Percentiles rank a stretch among this genome's conserved stretches.
These are phyloP conservation scores for Elaphomyces granulatus DNA, from an alignment of 495 filamentous ascomycete species.

Conservation along the genomic window DNA sequence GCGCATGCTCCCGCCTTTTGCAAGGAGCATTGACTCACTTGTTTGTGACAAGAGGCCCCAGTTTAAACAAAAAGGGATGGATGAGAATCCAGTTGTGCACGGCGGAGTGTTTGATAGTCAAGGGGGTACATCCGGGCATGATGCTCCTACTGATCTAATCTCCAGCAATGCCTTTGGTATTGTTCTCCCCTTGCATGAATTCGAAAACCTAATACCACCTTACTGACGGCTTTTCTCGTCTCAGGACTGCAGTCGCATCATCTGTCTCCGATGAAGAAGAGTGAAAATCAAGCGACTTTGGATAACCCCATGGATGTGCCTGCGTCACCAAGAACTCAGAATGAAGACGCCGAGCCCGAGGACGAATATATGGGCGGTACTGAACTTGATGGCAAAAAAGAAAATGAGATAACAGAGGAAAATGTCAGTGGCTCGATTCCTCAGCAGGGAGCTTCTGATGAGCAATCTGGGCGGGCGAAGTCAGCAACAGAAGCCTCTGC, in stretches of 20 bases:
- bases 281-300: conserved; percentile 25
- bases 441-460: conserved; percentile 30
- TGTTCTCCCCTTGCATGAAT: too few species aligned
- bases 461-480: conserved; percentile 47
- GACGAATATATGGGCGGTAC: conserved; percentile 82
- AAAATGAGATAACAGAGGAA: conserved; percentile 36
- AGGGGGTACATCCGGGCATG: too few species aligned
- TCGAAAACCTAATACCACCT: too few species aligned
- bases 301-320: conserved; percentile 83
- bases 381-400: conserved; percentile 44
- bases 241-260: background rate
- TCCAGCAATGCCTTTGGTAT: too few species aligned
- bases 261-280: conserved; percentile 14
- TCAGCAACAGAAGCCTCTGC: conserved; percentile 72
- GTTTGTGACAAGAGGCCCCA: too few species aligned
- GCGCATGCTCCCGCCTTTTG: too few species aligned
- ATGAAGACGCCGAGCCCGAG: conserved; percentile 44
- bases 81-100: too few species aligned
- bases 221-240: too few species aligned
- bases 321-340: conserved; percentile 55
- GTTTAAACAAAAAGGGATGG: too few species aligned
- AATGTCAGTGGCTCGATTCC: conserved; percentile 18
- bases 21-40: too few species aligned
- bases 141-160: too few species aligned
- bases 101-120: too few species aligned